These are phyloP conservation scores for Starmerella sirachaensis DNA, from an alignment of 805 yeast species.

Conservation along the genomic window DNA sequence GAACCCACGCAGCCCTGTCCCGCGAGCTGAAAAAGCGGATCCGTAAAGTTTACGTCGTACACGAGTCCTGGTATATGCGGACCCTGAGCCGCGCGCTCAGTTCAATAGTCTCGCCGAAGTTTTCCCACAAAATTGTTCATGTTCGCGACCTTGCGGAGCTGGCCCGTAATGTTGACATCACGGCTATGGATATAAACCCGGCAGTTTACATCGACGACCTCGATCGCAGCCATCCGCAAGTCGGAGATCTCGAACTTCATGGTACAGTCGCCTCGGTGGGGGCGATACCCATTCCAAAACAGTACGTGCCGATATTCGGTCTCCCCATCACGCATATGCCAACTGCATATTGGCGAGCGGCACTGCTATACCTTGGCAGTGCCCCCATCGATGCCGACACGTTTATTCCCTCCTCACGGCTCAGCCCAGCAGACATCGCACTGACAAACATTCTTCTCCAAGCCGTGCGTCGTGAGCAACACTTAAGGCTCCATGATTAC, in stretches of 20 bases:
- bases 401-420: conserved; percentile 5
- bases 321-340: conserved; percentile 19
- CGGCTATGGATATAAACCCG: conserved; percentile 62
- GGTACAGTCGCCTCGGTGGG: conserved; percentile 21
- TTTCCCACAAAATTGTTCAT: conserved; percentile 34
- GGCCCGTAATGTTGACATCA: conserved; percentile 55
- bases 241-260: no score
- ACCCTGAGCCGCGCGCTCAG: conserved; percentile 48
- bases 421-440: background rate
- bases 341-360: conserved; percentile 25
- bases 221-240: conserved; percentile 30
- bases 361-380: conserved; percentile 18
- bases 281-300: conserved; percentile 40
- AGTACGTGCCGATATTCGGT: conserved; percentile 27
- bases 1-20: conserved; percentile 47
- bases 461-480: conserved; percentile 38
- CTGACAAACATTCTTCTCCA: conserved; percentile 20
- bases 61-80: conserved; percentile 80
- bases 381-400: background rate
- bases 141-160: conserved; percentile 42
- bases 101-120: conserved; percentile 41
- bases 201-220: conserved; percentile 61
- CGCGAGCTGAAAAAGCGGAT: conserved; percentile 42
- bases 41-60: conserved; percentile 61
- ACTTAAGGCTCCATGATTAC: conserved; percentile 44